Base-by-base conservation (phyloP, 2,329 filamentous ascomycete genomes). In the Colletotrichum magnum region DNA sequence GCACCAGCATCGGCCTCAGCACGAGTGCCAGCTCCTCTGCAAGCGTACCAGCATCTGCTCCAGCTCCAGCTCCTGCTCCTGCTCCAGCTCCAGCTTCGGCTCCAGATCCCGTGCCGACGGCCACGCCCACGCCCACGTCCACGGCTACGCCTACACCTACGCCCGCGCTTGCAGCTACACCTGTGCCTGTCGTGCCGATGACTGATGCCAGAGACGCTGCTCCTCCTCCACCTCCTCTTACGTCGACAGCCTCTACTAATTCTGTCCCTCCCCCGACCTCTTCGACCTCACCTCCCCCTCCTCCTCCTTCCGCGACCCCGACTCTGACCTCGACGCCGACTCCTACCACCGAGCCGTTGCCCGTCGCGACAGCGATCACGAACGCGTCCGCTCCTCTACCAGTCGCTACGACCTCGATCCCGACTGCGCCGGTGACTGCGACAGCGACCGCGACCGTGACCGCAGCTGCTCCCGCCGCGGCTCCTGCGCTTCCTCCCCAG, bases 211-310 rank as follows among this genome's bases (percentile, higher is more conserved):
- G 56, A 62, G 66, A 71, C 69, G 54, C 45, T 18, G 53, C 59
- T 53, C 58, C 48, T 65, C 53, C 59, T 53, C 61, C 59, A 48
- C 58, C 48, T 65, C 53, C 59, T 53, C 61, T 45, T 65, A 52
- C 32, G 21, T 70, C 53, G 64, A 68, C 68, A 32, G 64, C 53
- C 50, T 66, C 59, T 59, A 70, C 70, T 59, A 68, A 70, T 63
- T 67, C 67, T 53, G 58, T 63, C 53, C 57, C 50, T 57, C 69
- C 67, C 59, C 60, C 62, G 48, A 58, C 58, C 43, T 48, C 41
- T 10, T 68, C 64, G 50, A 60, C 48, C 60, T 65, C 58, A 28
- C 60, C 68, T 58, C 52, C 36, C 58, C 18, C 21, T 56, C 47
- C 68, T 59, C 36, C 51, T 52, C 45, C 41, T 56, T 18, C 51